These are phyloP conservation scores for Artemisia tridentata DNA, from an alignment of 129 eudicot species.

Conservation along the genomic window DNA sequence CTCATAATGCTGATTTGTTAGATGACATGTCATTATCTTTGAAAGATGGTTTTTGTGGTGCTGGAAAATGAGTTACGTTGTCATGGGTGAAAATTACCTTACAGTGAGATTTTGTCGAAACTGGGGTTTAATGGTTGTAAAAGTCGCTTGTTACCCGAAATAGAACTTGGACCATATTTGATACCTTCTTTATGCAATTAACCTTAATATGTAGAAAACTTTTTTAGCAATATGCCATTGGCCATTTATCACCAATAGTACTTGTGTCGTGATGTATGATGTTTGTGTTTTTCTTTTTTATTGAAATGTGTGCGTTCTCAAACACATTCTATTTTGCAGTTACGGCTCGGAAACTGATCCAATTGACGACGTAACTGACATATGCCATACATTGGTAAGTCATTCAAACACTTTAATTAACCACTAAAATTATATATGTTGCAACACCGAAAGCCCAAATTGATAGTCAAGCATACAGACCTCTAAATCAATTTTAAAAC, in stretches of 20 bases:
- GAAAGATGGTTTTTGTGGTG: not conserved
- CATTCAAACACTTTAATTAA: not conserved
- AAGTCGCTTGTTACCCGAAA: not conserved
- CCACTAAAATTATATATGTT: not conserved
- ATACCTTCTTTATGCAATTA: not conserved
- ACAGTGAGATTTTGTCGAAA: too few species aligned
- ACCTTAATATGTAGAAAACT: not conserved
- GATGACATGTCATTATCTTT: not conserved
- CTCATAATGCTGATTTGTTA: not conserved
- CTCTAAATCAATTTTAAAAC: not conserved
- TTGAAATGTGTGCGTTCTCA: conserved; percentile 12
- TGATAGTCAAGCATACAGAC: too few species aligned
- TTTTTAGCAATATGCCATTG: not conserved
- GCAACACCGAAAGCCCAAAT: not conserved
- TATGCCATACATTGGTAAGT: conserved; percentile 78
- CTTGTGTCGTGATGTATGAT: not conserved
- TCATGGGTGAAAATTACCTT: not conserved
- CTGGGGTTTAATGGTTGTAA: not conserved
- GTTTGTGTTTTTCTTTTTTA: not conserved
- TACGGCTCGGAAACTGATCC: conserved; percentile 84
- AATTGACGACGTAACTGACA: conserved; percentile 54
- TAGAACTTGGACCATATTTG: not conserved
- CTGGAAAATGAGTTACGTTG: not conserved
- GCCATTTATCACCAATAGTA: too few species aligned
- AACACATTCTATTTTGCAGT: conserved; percentile 42